Evolutionary conservation across 208 protist species (phyloP), one percentile per base, ranked within the genome.

Genomic region (Herpetomonas samuelpessoai): DNA sequence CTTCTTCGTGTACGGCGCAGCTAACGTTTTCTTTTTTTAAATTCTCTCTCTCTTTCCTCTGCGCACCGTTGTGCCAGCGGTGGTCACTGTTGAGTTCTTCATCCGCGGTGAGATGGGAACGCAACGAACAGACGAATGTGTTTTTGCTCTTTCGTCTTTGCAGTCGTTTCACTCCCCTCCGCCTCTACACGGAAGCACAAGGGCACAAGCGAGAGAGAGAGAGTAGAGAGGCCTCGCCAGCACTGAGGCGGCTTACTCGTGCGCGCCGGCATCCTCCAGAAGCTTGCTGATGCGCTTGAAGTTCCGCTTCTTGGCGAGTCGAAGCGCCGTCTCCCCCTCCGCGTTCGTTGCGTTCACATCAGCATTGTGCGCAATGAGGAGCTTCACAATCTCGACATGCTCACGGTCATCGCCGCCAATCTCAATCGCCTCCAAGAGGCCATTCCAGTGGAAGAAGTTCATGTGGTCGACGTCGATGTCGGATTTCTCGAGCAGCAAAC

Each of bases 361-460:
- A 12, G 66, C 75, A 22, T 75, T 75, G 18, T 72, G 50, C 22
- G 44, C 71, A 35, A 87, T 81, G 35, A 87, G 56, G 31, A 76
- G 60, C 70, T 71, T 74, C 46, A 79, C 74, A 60, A 83, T 81
- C 38, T 80, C 69, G 0, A 86, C 75, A 41, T 86, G 80, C 31
- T 80, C 74, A n/a, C 57, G 30, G 47, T 82, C 80, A 27, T 86
- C 80, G 47, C 80, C 80, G 31, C 80, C 80, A 31, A 76, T 62
- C 62, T 75, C 65, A 4, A 86, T 29, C 9, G 70, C 71, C 58
- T 79, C 70, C 46, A 82, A 55, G 38, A 86, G 45, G 1, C 64
- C 74, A 0, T 63, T 82, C 68, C 62, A 74, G 47, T 71, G 30
- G 57, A 69, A 68, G 53, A 70, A 25, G 51, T 83, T 81, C 48